These are phyloP conservation scores for Raphidocelis subcapitata DNA, from an alignment of 139 green algal genomes.

Conservation along the genomic window DNA sequence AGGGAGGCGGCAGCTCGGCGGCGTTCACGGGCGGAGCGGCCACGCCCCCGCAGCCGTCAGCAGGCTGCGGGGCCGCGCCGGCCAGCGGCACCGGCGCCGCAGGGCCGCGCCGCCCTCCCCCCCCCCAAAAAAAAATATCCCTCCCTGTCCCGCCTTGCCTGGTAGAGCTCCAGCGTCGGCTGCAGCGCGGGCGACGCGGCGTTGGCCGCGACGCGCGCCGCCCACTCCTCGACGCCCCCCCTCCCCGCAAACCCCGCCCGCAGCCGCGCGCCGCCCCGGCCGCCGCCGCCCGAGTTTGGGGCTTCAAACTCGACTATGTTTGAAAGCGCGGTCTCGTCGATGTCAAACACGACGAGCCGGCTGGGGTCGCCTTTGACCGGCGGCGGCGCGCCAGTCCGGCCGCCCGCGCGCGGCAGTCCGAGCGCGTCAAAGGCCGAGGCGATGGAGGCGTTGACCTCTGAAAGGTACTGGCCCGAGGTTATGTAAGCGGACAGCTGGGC, in stretches of 20 bases:
- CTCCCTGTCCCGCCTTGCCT: not conserved
- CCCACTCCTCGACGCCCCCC: conserved; percentile 11
- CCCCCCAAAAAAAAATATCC: too few species aligned
- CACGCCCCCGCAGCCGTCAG: not conserved
- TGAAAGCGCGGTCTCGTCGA: conserved; percentile 52
- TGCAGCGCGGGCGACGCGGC: conserved; percentile 25
- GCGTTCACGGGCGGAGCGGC: too few species aligned
- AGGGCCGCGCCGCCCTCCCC: too few species aligned
- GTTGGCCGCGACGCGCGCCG: not conserved
- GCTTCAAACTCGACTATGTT: conserved; percentile 34
- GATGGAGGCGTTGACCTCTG: not conserved
- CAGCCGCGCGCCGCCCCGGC: too few species aligned
- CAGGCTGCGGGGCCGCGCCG: not conserved
- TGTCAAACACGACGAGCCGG: conserved; percentile 55
- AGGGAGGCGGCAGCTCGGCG: too few species aligned
- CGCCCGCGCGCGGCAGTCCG: not conserved
- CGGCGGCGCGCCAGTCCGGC: too few species aligned
- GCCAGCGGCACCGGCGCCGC: too few species aligned
- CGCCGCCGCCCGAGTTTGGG: too few species aligned
- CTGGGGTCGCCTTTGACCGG: too few species aligned
- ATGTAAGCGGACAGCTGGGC: conserved; percentile 6
- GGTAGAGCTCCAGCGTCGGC: conserved; percentile 24
- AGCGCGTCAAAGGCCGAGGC: not conserved
- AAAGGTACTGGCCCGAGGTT: not conserved
- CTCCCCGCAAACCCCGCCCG: too few species aligned